These are phyloP conservation scores for Suhomyces taliae DNA, from an alignment of 1,139 yeast species.

Conservation along the genomic window DNA sequence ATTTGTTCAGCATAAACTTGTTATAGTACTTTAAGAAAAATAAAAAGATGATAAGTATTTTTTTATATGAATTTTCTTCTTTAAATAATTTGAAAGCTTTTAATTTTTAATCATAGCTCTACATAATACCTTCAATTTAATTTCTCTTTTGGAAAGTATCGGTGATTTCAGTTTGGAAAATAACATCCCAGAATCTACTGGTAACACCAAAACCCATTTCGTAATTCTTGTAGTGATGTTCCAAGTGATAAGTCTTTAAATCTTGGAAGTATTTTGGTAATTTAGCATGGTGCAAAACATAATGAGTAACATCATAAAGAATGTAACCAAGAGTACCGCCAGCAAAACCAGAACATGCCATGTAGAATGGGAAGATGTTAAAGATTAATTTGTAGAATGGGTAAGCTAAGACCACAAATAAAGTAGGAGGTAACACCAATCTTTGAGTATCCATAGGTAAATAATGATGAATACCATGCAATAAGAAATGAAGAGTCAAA, in stretches of 20 bases:
- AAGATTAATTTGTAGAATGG: conserved; percentile 47
- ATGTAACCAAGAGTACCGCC: conserved; percentile 96
- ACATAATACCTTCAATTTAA: conserved; percentile 10
- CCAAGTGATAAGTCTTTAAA: conserved; percentile 86
- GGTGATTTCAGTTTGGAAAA: conserved; percentile 70
- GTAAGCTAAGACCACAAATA: conserved; percentile 52
- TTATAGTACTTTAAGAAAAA: neutral
- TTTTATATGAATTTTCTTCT: too few relatives aligned
- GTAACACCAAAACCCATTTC: conserved; percentile 97
- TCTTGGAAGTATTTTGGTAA: conserved; percentile 76
- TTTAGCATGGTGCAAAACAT: conserved; percentile 78
- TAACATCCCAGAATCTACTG: conserved; percentile 87
- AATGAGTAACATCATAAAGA: conserved; percentile 85
- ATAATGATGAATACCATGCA: conserved; percentile 96
- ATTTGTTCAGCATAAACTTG: neutral
- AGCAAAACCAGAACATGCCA: conserved; percentile 66
- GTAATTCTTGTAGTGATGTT: conserved; percentile 95
- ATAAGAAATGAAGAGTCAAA: conserved; percentile 78
- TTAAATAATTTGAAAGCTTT: too few relatives aligned
- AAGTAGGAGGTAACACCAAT: conserved; percentile 93
- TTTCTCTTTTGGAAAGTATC: conserved; percentile 36
- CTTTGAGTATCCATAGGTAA: conserved; percentile 94
- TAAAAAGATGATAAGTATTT: too few relatives aligned
- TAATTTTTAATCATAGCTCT: neutral
- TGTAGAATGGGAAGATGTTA: conserved; percentile 41